A percentile compares a stretch with the other conserved stretches of the same genome.
These are phyloP conservation scores for Cyberlindnera euphorbiae DNA, from an alignment of 805 yeast species.

Conservation along the genomic window DNA sequence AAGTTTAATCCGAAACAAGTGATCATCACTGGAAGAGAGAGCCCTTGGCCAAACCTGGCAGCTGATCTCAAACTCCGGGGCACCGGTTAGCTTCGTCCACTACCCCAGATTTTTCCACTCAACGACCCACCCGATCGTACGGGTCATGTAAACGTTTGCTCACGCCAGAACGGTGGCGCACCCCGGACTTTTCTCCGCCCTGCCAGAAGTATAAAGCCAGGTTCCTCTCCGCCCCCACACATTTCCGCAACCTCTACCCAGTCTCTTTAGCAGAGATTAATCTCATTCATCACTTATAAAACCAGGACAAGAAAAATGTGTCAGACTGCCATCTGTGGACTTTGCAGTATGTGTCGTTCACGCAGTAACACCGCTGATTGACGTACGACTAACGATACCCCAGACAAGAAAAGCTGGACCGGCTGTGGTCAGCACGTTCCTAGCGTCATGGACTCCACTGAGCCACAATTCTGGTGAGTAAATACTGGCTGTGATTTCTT, in stretches of 20 bases:
- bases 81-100: too few relatives aligned
- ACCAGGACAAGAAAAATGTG: conserved; percentile 14
- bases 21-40: too few relatives aligned
- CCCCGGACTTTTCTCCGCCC: conserved; percentile 12
- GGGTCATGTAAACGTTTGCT: too few relatives aligned
- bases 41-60: too few relatives aligned
- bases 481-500: background rate
- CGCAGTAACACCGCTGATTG: too few relatives aligned
- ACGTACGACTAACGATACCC: too few relatives aligned
- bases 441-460: conserved; percentile 50
- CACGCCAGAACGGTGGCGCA: background rate
- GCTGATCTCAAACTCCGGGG: too few relatives aligned
- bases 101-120: too few relatives aligned
- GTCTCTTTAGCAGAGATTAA: background rate
- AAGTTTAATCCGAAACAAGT: too few relatives aligned
- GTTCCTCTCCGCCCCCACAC: background rate
- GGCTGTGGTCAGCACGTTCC: conserved; percentile 57
- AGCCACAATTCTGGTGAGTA: conserved; percentile 32
- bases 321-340: conserved; percentile 24
- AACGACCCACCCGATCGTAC: too few relatives aligned
- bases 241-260: background rate
- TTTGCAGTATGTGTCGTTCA: conserved; percentile 27
- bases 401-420: conserved; percentile 53
- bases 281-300: background rate
- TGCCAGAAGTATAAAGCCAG: background rate